Evolutionary conservation across 2,329 filamentous ascomycete genomes (phyloP).

Genomic region (Aspergillus ustus): DNA sequence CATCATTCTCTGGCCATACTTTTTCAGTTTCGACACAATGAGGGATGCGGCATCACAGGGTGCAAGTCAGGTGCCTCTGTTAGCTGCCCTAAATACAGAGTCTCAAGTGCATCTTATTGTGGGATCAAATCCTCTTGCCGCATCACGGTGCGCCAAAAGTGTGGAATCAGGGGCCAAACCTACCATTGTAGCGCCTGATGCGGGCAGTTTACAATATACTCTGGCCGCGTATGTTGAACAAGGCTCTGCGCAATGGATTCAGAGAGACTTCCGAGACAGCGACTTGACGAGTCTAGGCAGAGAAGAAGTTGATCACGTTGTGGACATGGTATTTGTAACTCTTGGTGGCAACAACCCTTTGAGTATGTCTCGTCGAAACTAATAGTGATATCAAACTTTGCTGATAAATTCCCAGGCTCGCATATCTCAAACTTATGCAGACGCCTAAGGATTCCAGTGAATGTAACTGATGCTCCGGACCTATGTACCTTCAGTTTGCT

Average conservation of each 20-base stretch:
- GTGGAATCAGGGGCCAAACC: constrained; percentile 81
- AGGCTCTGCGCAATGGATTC: constrained; percentile 48
- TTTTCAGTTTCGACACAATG: constrained; percentile 30
- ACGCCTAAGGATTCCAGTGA: constrained; percentile 83
- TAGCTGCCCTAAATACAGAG: constrained; percentile 46
- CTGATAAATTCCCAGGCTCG: constrained; percentile 50
- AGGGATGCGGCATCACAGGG: constrained; percentile 34
- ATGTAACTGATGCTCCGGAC: constrained; percentile 83
- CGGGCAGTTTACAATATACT: constrained; percentile 63
- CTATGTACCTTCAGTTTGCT: constrained; percentile 90
- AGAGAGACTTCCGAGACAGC: constrained; percentile 65
- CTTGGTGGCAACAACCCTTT: constrained; percentile 54
- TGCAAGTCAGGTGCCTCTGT: constrained; percentile 34
- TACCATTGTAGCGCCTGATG: constrained; percentile 74
- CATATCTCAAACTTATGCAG: constrained; percentile 77
- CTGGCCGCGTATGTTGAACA: constrained; percentile 52
- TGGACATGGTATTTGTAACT: constrained; percentile 93
- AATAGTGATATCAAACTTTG: constrained; percentile 26
- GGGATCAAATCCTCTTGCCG: constrained; percentile 85
- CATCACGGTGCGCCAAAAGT: constrained; percentile 77
- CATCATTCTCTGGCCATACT: constrained; percentile 18
- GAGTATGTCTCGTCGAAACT: constrained; percentile 47
- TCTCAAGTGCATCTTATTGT: constrained; percentile 75
- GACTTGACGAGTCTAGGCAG: constrained; percentile 80
- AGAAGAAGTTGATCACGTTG: constrained; percentile 73